Evolutionary conservation across 768 basidiomycete genomes (phyloP).

Genomic region (Mycena leptocephala): DNA sequence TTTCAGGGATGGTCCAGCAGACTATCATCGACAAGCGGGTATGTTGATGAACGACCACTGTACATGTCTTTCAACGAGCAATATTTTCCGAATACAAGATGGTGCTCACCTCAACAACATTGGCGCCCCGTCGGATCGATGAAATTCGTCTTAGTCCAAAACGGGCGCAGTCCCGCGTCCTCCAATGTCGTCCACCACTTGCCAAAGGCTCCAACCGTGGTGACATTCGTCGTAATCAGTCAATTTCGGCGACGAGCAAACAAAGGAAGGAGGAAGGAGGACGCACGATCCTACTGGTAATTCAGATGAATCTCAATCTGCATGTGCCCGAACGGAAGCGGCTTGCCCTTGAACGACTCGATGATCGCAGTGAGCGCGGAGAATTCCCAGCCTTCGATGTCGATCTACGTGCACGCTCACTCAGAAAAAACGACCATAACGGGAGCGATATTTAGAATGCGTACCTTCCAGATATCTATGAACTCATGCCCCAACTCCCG

Average conservation of each 20-base stretch:
- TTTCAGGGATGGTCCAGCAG: slow-evolving; percentile 22
- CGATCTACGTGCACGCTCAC: slow-evolving; percentile 63
- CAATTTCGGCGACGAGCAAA: too few species aligned
- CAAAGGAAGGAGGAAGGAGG: not conserved
- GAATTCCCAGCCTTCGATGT: slow-evolving; percentile 67
- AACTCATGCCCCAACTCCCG: slow-evolving; percentile 54
- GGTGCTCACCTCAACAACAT: slow-evolving; percentile 48
- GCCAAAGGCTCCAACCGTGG: slow-evolving; percentile 54
- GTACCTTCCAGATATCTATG: slow-evolving; percentile 19
- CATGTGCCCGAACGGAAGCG: slow-evolving; percentile 65
- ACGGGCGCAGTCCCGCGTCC: slow-evolving; percentile 62
- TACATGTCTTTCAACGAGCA: too few species aligned
- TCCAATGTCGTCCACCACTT: slow-evolving; percentile 66
- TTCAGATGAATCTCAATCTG: slow-evolving; percentile 61
- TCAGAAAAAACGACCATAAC: slow-evolving; percentile 49
- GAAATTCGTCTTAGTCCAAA: slow-evolving; percentile 61
- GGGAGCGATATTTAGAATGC: too few species aligned
- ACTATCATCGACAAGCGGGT: slow-evolving; percentile 33
- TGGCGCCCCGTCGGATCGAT: slow-evolving; percentile 46
- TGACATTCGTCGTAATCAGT: too few species aligned
- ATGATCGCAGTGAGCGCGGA: slow-evolving; percentile 59
- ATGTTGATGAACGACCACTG: slow-evolving; percentile 55
- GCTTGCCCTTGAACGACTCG: slow-evolving; percentile 53
- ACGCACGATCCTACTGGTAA: slow-evolving; percentile 38
- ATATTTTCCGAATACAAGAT: not conserved